Evolutionary conservation across 768 basidiomycete species (phyloP).

Genomic region (Mycena metata): DNA sequence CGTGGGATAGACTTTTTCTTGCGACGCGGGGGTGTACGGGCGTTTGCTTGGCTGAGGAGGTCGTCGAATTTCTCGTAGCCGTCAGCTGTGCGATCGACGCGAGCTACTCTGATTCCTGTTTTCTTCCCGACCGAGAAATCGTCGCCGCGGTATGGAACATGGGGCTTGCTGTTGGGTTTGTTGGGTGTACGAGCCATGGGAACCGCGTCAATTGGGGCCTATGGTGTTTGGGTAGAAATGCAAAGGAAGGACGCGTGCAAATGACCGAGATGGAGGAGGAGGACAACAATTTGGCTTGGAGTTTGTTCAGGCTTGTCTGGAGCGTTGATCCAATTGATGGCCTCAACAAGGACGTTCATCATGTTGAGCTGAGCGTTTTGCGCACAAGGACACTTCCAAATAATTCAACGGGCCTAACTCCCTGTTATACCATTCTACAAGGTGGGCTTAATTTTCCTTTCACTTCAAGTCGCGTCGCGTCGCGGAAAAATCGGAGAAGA

Average conservation of each 20-base stretch:
- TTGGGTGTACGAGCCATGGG: conserved; percentile 27
- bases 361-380: no score
- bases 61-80: conserved; percentile 88
- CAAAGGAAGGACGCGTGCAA: no score
- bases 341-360: no score
- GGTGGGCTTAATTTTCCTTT: no score
- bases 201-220: neutral
- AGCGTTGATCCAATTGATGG: neutral
- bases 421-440: no score
- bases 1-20: conserved; percentile 57
- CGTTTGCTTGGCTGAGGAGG: conserved; percentile 76
- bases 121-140: conserved; percentile 85
- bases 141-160: conserved; percentile 85
- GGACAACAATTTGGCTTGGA: neutral
- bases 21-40: conserved; percentile 65
- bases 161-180: conserved; percentile 56
- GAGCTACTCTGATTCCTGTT: conserved; percentile 78
- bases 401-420: no score
- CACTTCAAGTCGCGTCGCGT: no score
- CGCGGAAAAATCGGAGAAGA: no score
- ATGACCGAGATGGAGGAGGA: no score
- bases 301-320: neutral
- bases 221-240: no score
- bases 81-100: conserved; percentile 80
- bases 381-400: no score